Evolutionary conservation across 768 basidiomycete genomes (phyloP), one percentile per base, ranked within the genome.

Genomic region (Stropharia rugosoannulata): DNA sequence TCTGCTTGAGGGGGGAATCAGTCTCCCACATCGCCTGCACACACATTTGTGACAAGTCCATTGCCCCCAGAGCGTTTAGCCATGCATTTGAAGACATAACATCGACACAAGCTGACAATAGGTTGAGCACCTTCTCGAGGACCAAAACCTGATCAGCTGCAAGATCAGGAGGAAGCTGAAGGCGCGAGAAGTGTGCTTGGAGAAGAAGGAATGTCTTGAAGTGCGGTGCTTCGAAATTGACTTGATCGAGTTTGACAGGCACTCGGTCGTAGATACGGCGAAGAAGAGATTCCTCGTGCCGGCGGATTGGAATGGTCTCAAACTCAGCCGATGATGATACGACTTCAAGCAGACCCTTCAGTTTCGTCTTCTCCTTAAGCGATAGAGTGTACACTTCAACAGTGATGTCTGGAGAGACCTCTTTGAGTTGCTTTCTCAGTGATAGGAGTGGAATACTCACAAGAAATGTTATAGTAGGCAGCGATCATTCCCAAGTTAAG

Each of bases 401-500:
- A 5, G 95, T 98, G 55, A 96, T 90, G 70, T 97, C 94, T 89
- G 66, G 45, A 65, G 57, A 64, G 53, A 51, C 65, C 55, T 50
- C 3, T 54, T 4, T 32, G 40, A 27, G 15, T 37, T 3, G 15
- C 42, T 45, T n/a, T 8, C 16, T n/a, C 5, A 36, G 13, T 36
- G 9, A 13, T 48, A 9, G 36, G 25, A 38, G 47, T 19, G 13
- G 29, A 5, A 27, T 15, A 77, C 88, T 68, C 61, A 90, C 90
- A 93, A 53, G 91, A 94, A 40, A 95, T 95, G 65, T 94, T 93
- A 70, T 94, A 96, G 74, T 94, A 95, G 0, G 95, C 94, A 0
- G 95, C 97, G 63, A 99, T 98, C 95, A 98, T 97, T 55, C 97
- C 97, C 37, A 98, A 77, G 72, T 98, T 99, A 64, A 98, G 84